These are phyloP conservation scores for Septoria linicola DNA, from an alignment of 2,329 filamentous ascomycete genomes.

Conservation along the genomic window DNA sequence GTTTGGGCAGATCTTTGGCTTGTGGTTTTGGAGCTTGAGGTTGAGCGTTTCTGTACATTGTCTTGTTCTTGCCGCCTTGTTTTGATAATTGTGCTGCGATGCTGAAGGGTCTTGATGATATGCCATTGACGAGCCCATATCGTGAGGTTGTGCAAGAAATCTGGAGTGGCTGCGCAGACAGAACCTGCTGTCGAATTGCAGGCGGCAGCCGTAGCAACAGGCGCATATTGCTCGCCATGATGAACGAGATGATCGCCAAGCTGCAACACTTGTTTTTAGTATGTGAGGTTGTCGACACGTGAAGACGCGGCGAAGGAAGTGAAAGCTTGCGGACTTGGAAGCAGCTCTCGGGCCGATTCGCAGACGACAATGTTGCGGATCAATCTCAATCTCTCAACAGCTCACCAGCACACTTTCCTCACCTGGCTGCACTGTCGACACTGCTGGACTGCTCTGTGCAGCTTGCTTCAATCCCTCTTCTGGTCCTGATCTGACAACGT, in stretches of 20 bases:
- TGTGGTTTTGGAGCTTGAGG: slow-evolving; percentile 14
- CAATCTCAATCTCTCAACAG: slow-evolving; percentile 8
- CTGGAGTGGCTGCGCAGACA: slow-evolving; percentile 7
- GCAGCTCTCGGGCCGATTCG: slow-evolving; percentile 14
- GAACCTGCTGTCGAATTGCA: slow-evolving; percentile 23
- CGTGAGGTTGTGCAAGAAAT: background rate
- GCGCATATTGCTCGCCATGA: slow-evolving; percentile 20
- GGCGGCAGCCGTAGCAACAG: slow-evolving; percentile 27
- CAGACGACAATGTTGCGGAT: slow-evolving; percentile 7
- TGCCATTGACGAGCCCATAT: background rate
- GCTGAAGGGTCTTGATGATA: slow-evolving; percentile 8
- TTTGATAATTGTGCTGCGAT: slow-evolving; percentile 6
- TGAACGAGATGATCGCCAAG: background rate
- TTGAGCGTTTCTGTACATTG: slow-evolving; percentile 16
- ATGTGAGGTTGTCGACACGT: slow-evolving; percentile 12
- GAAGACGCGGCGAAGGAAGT: slow-evolving; percentile 13
- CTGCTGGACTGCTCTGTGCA: too few species aligned
- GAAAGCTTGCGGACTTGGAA: slow-evolving; percentile 6
- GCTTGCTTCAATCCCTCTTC: too few species aligned
- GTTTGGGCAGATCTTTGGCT: slow-evolving; percentile 17
- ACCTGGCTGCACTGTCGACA: slow-evolving; percentile 10
- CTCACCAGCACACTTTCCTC: slow-evolving; percentile 24
- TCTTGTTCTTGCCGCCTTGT: slow-evolving; percentile 14
- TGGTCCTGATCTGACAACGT: too few species aligned
- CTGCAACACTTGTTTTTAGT: slow-evolving; percentile 7